Evolutionary conservation across 163 green algal genomes (phyloP).

Genomic region (Chloromonas sp.): DNA sequence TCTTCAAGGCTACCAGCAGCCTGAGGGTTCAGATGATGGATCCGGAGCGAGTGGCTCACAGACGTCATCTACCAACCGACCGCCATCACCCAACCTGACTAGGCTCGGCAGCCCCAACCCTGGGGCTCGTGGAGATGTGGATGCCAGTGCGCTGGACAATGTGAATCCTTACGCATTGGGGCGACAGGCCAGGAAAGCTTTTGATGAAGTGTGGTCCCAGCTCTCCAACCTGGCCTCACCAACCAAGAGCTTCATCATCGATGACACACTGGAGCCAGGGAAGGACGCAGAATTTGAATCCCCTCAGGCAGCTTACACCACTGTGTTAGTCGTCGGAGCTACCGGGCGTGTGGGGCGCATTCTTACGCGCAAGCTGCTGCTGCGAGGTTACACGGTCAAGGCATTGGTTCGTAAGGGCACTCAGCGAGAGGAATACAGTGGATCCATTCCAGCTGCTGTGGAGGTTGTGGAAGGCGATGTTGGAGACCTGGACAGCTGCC

Average conservation of each 20-base stretch:
- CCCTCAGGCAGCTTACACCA: slow-evolving; percentile 73
- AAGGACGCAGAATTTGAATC: slow-evolving; percentile 46
- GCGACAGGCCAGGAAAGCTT: slow-evolving; percentile 52
- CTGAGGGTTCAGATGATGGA: too few species aligned
- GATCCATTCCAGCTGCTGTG: slow-evolving; percentile 66
- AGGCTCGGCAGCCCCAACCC: background rate
- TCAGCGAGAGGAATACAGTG: slow-evolving; percentile 10
- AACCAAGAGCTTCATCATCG: slow-evolving; percentile 39
- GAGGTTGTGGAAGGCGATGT: slow-evolving; percentile 83
- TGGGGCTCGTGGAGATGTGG: background rate
- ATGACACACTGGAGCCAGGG: slow-evolving; percentile 29
- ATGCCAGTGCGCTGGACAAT: slow-evolving; percentile 4
- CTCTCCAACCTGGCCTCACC: slow-evolving; percentile 60
- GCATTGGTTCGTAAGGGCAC: slow-evolving; percentile 33
- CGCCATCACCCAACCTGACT: background rate
- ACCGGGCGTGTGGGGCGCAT: slow-evolving; percentile 80
- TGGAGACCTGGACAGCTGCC: slow-evolving; percentile 62
- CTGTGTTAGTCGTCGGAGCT: slow-evolving; percentile 87
- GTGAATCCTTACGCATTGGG: slow-evolving; percentile 57
- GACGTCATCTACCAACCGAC: background rate
- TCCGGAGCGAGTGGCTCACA: too few species aligned
- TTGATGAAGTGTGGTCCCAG: slow-evolving; percentile 82
- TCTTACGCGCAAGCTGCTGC: slow-evolving; percentile 91
- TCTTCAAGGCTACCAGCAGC: background rate
- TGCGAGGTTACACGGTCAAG: slow-evolving; percentile 86